Conservation (phyloP, 305 asterid species). For the Ruellia speciosa region DNA sequence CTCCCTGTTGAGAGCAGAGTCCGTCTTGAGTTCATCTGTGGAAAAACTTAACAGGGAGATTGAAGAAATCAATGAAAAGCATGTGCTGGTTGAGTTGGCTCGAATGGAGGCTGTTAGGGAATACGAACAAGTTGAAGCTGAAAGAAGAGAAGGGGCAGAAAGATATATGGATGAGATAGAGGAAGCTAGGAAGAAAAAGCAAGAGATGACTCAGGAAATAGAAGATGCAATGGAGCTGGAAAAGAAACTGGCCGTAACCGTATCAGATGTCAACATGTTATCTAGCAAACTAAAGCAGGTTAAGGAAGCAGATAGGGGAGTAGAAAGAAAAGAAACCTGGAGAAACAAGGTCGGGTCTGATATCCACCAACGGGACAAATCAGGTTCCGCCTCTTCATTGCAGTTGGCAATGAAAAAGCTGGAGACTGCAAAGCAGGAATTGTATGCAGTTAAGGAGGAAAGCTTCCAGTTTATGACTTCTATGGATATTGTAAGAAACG, state of each 20-base stretch:
- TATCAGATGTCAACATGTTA: slow-evolving; percentile 43
- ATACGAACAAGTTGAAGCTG: slow-evolving; percentile 45
- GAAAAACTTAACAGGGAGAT: slow-evolving; percentile 39
- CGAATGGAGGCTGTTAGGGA: slow-evolving; percentile 75
- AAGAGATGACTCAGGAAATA: slow-evolving; percentile 30
- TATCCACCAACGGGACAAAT: slow-evolving; percentile 19
- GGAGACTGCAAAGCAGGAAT: slow-evolving; percentile 41
- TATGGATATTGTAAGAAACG: slow-evolving; percentile 53
- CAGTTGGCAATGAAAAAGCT: slow-evolving; percentile 39
- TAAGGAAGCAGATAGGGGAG: slow-evolving; percentile 34
- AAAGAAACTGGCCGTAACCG: slow-evolving; percentile 37
- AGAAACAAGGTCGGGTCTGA: neutral
- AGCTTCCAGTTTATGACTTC: slow-evolving; percentile 74
- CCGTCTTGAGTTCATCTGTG: slow-evolving; percentile 31
- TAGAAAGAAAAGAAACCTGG: slow-evolving; percentile 1
- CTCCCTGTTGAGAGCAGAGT: slow-evolving; percentile 26
- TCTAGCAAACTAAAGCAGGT: slow-evolving; percentile 44
- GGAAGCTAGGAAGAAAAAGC: slow-evolving; percentile 33
- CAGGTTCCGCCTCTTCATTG: slow-evolving; percentile 23
- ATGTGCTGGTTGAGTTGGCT: slow-evolving; percentile 80
- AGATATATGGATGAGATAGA: slow-evolving; percentile 33
- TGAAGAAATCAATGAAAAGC: slow-evolving; percentile 64
- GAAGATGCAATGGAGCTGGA: slow-evolving; percentile 36
- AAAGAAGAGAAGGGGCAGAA: slow-evolving; percentile 31
- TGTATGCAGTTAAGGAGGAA: slow-evolving; percentile 42